Evolutionary conservation across 2,329 filamentous ascomycete genomes (phyloP), one percentile per base, ranked within the genome.

Genomic region (Pseudocercospora eumusae): DNA sequence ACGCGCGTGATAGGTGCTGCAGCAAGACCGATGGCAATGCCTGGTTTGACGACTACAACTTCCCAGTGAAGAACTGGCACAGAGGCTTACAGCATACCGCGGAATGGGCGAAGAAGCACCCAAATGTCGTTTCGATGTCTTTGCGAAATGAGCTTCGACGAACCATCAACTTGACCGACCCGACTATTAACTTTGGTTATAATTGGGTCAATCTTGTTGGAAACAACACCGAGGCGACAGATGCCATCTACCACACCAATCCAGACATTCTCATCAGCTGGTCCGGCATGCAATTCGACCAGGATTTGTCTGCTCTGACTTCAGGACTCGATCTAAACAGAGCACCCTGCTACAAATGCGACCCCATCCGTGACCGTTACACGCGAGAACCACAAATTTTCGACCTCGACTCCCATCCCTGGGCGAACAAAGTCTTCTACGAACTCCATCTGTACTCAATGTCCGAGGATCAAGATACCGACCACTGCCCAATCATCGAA

Each of bases 21-120:
- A 78, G 76, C 8, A 76, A 73, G 0, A 75, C 70, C 0, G 85
- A 87, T 56, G 84, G 83, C 2, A 87, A 87, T 69, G 75, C 79
- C 23, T 87, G 84, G 84, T 87, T 84, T 75, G 83, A 68, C 42
- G 69, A 70, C 62, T 63, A 66, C 53, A 64, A 70, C 44, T 70
- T 70, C 47, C 65, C 65, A 2, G 64, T 66, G 13, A 56, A 62
- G 31, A 62, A 68, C 42, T 70, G 68, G 67, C 61, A 68, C 50
- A 65, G 68, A 44, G 67, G 66, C 10, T 56, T 70, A 3, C 62
- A 64, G 28, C 68, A 64, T 45, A 62, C 69, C 20, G 69, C 68
- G 15, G 59, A 67, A 23, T 69, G 68, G 68, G 67, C 67, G 4
- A 65, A 66, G 25, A 62, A 60, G 6, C 68, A 69, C 44, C 59